Conservation (phyloP, 208 protist genomes). For the Herpetomonas samuelpessoai region DNA sequence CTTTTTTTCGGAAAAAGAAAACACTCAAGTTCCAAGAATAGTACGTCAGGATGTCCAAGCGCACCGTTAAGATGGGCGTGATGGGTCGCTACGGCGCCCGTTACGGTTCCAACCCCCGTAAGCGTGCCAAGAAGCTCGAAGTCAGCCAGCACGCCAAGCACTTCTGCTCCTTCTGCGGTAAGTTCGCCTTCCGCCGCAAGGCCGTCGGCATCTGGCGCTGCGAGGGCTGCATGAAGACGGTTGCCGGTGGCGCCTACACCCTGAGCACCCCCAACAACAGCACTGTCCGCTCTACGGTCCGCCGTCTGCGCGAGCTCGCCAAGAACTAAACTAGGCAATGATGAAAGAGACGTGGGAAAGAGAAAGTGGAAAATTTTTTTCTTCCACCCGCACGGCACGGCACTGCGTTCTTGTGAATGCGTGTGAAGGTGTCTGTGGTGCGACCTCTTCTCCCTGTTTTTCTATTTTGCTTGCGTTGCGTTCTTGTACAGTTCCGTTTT, state of each 20-base stretch:
- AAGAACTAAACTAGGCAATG: constrained; percentile 72
- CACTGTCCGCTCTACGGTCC: constrained; percentile 97
- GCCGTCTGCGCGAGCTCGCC: constrained; percentile 97
- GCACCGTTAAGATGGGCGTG: constrained; percentile 99
- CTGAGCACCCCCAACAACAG: constrained; percentile 95
- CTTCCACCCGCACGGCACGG: too few relatives aligned
- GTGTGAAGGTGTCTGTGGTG: too few relatives aligned
- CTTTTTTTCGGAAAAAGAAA: too few relatives aligned
- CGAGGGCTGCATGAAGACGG: constrained; percentile 94
- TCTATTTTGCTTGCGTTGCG: too few relatives aligned
- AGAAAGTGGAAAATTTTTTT: too few relatives aligned
- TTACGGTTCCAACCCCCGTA: constrained; percentile 99
- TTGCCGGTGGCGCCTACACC: constrained; percentile 98
- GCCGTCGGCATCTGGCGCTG: constrained; percentile 99
- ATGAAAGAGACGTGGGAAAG: too few relatives aligned
- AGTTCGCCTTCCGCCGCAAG: constrained; percentile 96
- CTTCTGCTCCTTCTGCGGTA: constrained; percentile 99
- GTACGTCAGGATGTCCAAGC: constrained; percentile 95
- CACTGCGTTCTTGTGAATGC: too few relatives aligned
- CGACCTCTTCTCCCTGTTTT: too few relatives aligned
- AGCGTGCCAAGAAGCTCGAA: constrained; percentile 99
- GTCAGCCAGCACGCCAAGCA: constrained; percentile 98
- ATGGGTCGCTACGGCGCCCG: constrained; percentile 99
- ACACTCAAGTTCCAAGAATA: too few relatives aligned
- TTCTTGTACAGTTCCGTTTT: too few relatives aligned